Base-by-base conservation (phyloP, 495 filamentous ascomycete genomes). In the Penicillium chermesinum region DNA sequence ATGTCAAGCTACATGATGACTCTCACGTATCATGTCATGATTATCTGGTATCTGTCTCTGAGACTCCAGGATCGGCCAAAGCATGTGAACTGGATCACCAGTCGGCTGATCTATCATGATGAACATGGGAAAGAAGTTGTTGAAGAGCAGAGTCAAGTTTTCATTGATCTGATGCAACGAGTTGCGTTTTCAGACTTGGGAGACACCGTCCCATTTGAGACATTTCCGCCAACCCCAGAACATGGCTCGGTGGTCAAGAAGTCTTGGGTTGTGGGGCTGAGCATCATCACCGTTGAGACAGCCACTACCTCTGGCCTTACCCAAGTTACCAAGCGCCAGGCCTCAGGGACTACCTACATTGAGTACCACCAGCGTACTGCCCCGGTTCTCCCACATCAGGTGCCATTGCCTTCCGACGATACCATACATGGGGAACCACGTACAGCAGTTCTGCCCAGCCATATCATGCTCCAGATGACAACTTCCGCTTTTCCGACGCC, bases 141-240 rank as follows among this genome's bases (percentile, higher is more conserved):
- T 15, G 94, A 97, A 54, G 91, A 97, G 62, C 91, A 96, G 59
- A 91, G 88, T 22, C 82, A 91, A 48, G 88, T 96, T 10, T 91
- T 91, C 17, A 83, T 96, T 34, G 94, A 99, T 64, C 85, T 97
- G 73, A 91, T 99, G 86, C 90, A 96, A 56, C 77, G 90, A 49
- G 84, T 89, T 33, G 83, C 89, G 9, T 96, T 85, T 63, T 89
- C 88, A 0, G 89, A 96, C 63, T 76, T 87, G 43, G 87, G 79
- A 34, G 71, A 78, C 41, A 78, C 76, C 8, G 62, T 75, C 34
- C 69, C 70, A 0, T 72, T 65, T 34, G 52, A 70, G 17, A 75
- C 67, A 1, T 80, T 84, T 15, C 83, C 88, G 46, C 80, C 81
- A 10, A 72, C 80, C 5, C 71, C 81, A 7, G 70, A 72, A 8